These are phyloP conservation scores for Amanita muscaria DNA, from an alignment of 768 basidiomycete genomes.

Conservation along the genomic window DNA sequence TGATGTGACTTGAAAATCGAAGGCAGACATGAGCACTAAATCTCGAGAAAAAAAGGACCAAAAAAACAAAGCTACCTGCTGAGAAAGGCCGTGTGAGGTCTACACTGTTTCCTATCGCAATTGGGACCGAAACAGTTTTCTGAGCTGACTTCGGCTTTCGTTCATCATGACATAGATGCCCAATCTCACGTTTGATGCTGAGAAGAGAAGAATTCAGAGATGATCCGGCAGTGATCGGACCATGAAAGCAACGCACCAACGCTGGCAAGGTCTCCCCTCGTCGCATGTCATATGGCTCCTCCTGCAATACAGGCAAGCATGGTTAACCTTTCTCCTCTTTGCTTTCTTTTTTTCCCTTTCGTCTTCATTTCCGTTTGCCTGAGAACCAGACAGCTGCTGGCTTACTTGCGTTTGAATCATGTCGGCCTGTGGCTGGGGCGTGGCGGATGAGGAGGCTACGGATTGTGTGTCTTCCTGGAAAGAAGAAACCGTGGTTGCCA, in stretches of 20 bases:
- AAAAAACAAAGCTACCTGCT: too few species aligned
- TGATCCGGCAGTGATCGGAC: too few species aligned
- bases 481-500: slow-evolving; percentile 3
- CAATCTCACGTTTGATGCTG: slow-evolving; percentile 95
- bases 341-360: slow-evolving; percentile 38
- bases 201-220: slow-evolving; percentile 2
- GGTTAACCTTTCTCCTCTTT: slow-evolving; percentile 81
- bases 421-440: neutral
- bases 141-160: slow-evolving; percentile 44
- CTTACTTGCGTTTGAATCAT: neutral
- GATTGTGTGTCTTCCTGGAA: slow-evolving; percentile 4
- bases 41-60: too few species aligned
- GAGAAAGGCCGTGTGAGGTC: slow-evolving; percentile 35
- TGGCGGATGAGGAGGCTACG: too few species aligned
- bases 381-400: neutral
- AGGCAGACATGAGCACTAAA: too few species aligned
- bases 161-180: slow-evolving; percentile 90
- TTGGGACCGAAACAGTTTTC: slow-evolving; percentile 29
- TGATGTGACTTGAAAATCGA: slow-evolving; percentile 24
- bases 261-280: slow-evolving; percentile 82
- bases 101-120: slow-evolving; percentile 13
- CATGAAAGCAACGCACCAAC: slow-evolving; percentile 70
- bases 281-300: slow-evolving; percentile 91
- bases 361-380: slow-evolving; percentile 19
- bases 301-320: slow-evolving; percentile 90